phyloP scores from a whole-genome alignment of 352 stramenopile genomes.

The Aphanomyces cochlioides region DNA sequence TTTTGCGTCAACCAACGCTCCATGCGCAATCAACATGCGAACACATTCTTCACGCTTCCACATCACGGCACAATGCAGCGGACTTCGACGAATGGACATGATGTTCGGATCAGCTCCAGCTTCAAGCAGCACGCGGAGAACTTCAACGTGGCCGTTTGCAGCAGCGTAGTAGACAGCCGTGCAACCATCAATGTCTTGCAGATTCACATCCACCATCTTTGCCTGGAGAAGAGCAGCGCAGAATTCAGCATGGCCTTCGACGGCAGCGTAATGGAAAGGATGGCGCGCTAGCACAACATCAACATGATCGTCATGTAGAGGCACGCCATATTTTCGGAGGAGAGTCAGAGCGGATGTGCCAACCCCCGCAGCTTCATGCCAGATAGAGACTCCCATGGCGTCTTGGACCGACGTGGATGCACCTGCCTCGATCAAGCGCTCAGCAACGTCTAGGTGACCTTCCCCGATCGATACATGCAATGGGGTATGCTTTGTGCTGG shows the following conservation, averaged over 20 bases:
- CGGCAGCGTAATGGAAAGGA: slow-evolving; percentile 74
- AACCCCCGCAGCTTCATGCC: slow-evolving; percentile 70
- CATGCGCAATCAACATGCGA: slow-evolving; percentile 45
- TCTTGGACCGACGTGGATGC: slow-evolving; percentile 61
- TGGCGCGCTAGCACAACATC: slow-evolving; percentile 78
- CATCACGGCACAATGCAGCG: slow-evolving; percentile 69
- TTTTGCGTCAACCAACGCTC: slow-evolving; percentile 32
- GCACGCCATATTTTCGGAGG: slow-evolving; percentile 50
- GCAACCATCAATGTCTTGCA: slow-evolving; percentile 58
- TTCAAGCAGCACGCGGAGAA: slow-evolving; percentile 49
- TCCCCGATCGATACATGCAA: slow-evolving; percentile 66
- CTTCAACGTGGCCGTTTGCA: slow-evolving; percentile 54
- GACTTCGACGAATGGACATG: slow-evolving; percentile 55
- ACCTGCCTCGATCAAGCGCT: slow-evolving; percentile 53
- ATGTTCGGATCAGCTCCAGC: slow-evolving; percentile 52
- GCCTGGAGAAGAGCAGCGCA: slow-evolving; percentile 48
- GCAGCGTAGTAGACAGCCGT: slow-evolving; percentile 73
- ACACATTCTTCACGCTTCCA: slow-evolving; percentile 68
- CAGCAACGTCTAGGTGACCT: slow-evolving; percentile 43
- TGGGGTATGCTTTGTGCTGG: slow-evolving; percentile 58
- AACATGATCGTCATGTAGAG: slow-evolving; percentile 47
- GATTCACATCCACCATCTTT: slow-evolving; percentile 60
- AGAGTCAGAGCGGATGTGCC: slow-evolving; percentile 56
- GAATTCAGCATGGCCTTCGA: slow-evolving; percentile 62
- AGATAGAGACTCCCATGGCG: slow-evolving; percentile 76